Conservation (phyloP, 192 early-diverging fungal genomes). For the Gaertneriomyces semiglobifer region DNA sequence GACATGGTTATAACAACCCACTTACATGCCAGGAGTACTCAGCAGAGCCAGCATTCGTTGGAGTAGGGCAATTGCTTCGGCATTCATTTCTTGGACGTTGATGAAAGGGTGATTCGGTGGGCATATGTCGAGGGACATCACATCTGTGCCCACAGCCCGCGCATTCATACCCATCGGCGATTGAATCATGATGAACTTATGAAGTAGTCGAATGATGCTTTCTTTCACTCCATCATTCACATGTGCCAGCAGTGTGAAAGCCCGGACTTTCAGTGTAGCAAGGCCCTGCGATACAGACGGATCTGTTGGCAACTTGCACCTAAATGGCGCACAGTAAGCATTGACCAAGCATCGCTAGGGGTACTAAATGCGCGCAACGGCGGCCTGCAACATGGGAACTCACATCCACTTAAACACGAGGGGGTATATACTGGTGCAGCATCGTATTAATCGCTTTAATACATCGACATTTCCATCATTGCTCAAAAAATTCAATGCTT, state of each 20-base stretch:
- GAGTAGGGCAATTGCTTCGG: constrained; percentile 33
- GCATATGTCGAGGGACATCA: constrained; percentile 32
- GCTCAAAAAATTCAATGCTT: constrained; percentile 25
- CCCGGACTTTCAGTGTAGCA: constrained; percentile 16
- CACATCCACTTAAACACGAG: constrained; percentile 33
- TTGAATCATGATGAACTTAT: constrained; percentile 16
- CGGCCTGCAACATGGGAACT: constrained; percentile 8
- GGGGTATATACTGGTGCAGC: constrained; percentile 26
- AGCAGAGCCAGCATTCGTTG: constrained; percentile 19
- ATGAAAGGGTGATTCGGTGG: constrained; percentile 39
- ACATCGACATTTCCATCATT: constrained; percentile 20
- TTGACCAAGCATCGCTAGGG: neutral
- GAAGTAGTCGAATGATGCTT: constrained; percentile 20
- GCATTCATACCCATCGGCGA: constrained; percentile 4
- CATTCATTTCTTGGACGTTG: constrained; percentile 22
- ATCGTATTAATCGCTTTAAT: constrained; percentile 25
- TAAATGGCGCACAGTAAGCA: neutral
- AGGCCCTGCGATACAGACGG: constrained; percentile 21
- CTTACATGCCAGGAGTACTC: constrained; percentile 21
- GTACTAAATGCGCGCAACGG: neutral
- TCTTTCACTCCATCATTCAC: constrained; percentile 27
- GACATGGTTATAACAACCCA: neutral
- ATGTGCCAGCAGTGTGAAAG: constrained; percentile 18
- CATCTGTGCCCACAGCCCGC: constrained; percentile 11
- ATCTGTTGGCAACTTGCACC: constrained; percentile 19